Conservation (phyloP, 306 rosid species). For the Glycine latifolia region DNA sequence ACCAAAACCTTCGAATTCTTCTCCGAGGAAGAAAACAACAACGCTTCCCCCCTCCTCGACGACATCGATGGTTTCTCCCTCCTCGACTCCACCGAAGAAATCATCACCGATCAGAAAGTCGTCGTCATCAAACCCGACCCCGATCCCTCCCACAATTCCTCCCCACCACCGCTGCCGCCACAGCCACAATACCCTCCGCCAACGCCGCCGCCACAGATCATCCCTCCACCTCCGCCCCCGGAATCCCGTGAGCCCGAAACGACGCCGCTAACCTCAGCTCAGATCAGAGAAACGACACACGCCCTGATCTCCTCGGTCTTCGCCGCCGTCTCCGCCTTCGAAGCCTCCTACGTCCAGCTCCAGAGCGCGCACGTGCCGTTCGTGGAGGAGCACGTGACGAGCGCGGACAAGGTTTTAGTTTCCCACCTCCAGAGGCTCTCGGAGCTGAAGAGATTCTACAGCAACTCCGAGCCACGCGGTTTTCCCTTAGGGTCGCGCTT, state of each 20-base stretch:
- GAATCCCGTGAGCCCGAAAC: constrained; percentile 6
- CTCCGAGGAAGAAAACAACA: constrained; percentile 56
- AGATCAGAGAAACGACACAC: constrained; percentile 55
- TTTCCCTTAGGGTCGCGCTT: constrained; percentile 73
- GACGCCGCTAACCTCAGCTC: constrained; percentile 33
- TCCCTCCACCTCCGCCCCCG: background rate
- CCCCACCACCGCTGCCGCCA: constrained; percentile 36
- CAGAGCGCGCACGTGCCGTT: constrained; percentile 94
- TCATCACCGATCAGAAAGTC: constrained; percentile 92
- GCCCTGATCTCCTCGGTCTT: constrained; percentile 78
- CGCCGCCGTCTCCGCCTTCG: constrained; percentile 83
- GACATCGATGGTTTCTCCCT: constrained; percentile 81
- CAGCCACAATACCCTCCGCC: constrained; percentile 14
- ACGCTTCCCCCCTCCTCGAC: constrained; percentile 52
- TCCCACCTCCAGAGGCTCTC: constrained; percentile 89
- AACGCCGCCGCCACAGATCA: constrained; percentile 33
- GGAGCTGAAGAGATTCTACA: constrained; percentile 67
- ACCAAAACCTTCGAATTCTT: constrained; percentile 92
- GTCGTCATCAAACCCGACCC: constrained; percentile 95
- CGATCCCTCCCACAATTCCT: constrained; percentile 43
- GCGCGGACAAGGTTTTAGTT: constrained; percentile 79
- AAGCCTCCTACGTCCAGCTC: constrained; percentile 87
- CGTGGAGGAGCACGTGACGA: constrained; percentile 66
- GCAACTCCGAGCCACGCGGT: constrained; percentile 44
- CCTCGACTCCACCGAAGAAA: constrained; percentile 88